Conservation (phyloP, 2,329 filamentous ascomycete genomes). For the Claviceps purpurea region DNA sequence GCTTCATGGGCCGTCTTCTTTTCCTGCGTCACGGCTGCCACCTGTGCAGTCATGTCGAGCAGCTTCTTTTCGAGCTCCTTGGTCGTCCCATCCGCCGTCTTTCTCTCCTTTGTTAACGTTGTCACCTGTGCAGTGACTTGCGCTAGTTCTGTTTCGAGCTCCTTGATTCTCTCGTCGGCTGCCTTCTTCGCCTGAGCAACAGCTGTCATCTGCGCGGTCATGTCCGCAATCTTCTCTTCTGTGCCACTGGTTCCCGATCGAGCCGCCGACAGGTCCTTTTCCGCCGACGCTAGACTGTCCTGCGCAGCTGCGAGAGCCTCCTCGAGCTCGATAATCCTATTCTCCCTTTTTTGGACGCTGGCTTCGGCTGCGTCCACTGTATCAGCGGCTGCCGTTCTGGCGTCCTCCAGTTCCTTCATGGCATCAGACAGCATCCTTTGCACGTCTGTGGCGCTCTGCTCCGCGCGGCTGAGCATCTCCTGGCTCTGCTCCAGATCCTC, state of each 20-base stretch:
- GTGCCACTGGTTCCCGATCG: constrained; percentile 28
- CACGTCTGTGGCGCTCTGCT: constrained; percentile 23
- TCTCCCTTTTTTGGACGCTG: constrained; percentile 21
- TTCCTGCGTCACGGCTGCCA: constrained; percentile 17
- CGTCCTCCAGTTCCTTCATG: constrained; percentile 32
- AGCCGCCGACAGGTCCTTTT: constrained; percentile 17
- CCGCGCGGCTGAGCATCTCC: constrained; percentile 21
- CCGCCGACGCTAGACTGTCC: constrained; percentile 14
- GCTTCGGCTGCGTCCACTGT: constrained; percentile 13
- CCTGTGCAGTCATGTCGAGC: constrained; percentile 19
- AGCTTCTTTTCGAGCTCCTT: constrained; percentile 14
- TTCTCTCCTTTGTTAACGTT: constrained; percentile 14
- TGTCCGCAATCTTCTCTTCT: constrained; percentile 16
- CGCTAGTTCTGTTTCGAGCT: constrained; percentile 14
- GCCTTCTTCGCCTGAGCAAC: constrained; percentile 13
- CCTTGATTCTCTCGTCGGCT: constrained; percentile 15
- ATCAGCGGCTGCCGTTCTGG: constrained; percentile 13
- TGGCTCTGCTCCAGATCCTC: constrained; percentile 39
- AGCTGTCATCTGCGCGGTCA: constrained; percentile 13
- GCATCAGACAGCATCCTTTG: constrained; percentile 37
- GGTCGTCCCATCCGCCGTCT: constrained; percentile 15
- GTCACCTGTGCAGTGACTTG: constrained; percentile 12
- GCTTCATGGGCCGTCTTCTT: constrained; percentile 16
- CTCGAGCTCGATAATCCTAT: constrained; percentile 28
- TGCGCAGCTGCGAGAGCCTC: constrained; percentile 6